Base-by-base conservation (phyloP, 257 asterid genomes). In the Solanum paucissectum region DNA sequence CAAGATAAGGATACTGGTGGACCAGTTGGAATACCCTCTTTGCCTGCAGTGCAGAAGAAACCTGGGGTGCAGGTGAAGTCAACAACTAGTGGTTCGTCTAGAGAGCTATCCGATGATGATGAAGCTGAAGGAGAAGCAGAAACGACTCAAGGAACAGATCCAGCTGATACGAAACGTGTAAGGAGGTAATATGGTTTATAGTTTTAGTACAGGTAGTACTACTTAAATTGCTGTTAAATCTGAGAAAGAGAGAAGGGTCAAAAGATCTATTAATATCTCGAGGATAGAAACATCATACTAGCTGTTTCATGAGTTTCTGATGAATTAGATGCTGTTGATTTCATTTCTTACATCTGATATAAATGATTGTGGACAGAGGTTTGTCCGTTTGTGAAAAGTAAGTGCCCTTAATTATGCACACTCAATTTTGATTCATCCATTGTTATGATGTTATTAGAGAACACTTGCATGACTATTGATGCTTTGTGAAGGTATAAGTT, bases 81-180 rank as follows among this genome's bases (percentile, higher is more conserved):
- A 87, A 92, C 96, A 62, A 95, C 97, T 52, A 97, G 99, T 88
- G 98, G 98, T 40, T 96, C 99, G 83, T 94, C 98, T 21, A 94
- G 95, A 73, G 99, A 96, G 27, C 98, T 90, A 88, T 94, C 99
- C 0, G 95, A 97, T 91, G 98, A 97, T 76, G 99, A 96, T 88
- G 99, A 97, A 79, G 92, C 89, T 49, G 99, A 97, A 83, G 98
- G 96, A 87, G 99, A 96, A 90, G 90, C 89, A 86, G 98, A 95
- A 87, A 88, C 91, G 85, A 91, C 92, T 90, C 93, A 92, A 58
- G 94, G 92, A 84, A 89, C 38, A 92, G 94, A 92, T 76, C 95
- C 98, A 72, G 64, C 97, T 32, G 95, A 95, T 93, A 94, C 94
- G 60, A 97, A 95, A 90, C 99, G 99, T 34, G 87, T 94, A 91